These are phyloP conservation scores for Heracleum sosnowskyi DNA, from an alignment of 129 eudicot genomes.

Conservation along the genomic window DNA sequence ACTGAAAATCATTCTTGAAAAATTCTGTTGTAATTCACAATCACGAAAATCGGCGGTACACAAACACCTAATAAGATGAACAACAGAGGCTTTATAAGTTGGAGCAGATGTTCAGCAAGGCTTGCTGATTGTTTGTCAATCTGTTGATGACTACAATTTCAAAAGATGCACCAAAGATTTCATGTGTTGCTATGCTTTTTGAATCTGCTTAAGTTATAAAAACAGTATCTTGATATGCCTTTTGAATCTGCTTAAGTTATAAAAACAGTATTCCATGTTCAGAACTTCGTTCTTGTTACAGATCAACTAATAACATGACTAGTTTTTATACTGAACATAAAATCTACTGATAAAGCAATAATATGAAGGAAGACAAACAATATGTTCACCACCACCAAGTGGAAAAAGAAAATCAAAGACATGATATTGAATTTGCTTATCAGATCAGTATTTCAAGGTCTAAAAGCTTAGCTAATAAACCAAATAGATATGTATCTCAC, in stretches of 20 bases:
- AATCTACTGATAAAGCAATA: neutral
- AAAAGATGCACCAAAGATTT: neutral
- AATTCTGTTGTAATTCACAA: conserved; percentile 34
- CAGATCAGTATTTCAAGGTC: neutral
- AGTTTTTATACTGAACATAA: neutral
- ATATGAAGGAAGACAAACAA: neutral
- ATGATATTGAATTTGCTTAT: neutral
- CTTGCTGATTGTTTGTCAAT: too few species aligned
- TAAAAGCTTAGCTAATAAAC: neutral
- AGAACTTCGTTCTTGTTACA: neutral
- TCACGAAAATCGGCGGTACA: conserved; percentile 47
- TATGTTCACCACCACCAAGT: neutral
- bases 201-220: neutral
- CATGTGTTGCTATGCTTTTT: neutral
- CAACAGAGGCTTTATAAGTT: too few species aligned
- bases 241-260: neutral
- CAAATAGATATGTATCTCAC: neutral
- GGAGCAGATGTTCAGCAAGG: too few species aligned
- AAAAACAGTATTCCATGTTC: neutral
- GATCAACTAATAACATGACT: neutral
- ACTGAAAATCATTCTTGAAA: conserved; percentile 47
- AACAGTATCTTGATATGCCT: neutral
- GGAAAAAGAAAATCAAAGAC: neutral
- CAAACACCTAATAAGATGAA: conserved; percentile 40
- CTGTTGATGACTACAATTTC: neutral